phyloP scores from a whole-genome alignment of 2,329 filamentous ascomycete genomes.

The Endoconidiophora polonica region DNA sequence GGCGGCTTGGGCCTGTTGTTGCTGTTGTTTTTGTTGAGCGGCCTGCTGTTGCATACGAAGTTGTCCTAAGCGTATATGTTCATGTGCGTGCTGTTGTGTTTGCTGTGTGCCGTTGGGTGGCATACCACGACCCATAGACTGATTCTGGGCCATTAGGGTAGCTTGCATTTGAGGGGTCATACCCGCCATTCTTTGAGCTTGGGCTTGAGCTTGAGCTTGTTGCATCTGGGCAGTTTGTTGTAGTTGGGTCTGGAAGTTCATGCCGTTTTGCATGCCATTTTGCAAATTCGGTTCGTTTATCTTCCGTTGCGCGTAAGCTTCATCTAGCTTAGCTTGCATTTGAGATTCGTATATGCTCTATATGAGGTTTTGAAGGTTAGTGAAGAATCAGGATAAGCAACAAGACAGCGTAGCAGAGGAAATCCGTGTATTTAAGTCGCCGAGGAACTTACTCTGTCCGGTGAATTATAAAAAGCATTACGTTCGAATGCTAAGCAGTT shows the following conservation, averaged over 20 bases:
- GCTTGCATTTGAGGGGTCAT: conserved; percentile 1
- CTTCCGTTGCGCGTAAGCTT: conserved; percentile 35
- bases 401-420: neutral
- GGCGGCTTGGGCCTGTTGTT: conserved; percentile 12
- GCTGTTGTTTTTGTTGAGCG: conserved; percentile 13
- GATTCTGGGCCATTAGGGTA: neutral
- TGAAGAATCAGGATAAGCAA: neutral
- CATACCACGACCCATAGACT: conserved; percentile 18
- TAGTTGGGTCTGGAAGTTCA: conserved; percentile 1
- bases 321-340: conserved; percentile 29
- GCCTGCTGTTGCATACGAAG: neutral
- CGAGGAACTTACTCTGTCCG: conserved; percentile 28
- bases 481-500: conserved; percentile 32
- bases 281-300: conserved; percentile 30
- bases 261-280: neutral
- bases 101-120: conserved; percentile 14
- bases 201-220: conserved; percentile 5
- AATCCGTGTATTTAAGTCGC: no score
- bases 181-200: conserved; percentile 1
- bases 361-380: neutral
- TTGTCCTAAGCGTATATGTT: neutral
- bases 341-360: conserved; percentile 34
- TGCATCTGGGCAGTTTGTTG: conserved; percentile 3
- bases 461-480: conserved; percentile 28
- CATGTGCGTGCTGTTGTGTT: neutral